Evolutionary conservation across 2,329 filamentous ascomycete genomes (phyloP).

Genomic region (Colletotrichum acutatum): DNA sequence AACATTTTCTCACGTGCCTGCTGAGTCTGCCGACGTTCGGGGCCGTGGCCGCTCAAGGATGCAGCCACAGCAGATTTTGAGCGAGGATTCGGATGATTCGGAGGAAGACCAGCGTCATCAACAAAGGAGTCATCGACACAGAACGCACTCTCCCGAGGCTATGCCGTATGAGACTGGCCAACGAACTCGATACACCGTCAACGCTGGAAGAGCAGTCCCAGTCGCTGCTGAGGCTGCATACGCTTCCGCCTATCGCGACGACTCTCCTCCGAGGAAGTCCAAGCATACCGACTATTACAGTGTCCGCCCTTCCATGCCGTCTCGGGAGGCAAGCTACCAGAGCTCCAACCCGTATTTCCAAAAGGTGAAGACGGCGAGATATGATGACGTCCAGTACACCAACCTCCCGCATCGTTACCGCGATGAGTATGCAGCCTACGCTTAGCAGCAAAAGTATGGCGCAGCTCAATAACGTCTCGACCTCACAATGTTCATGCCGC

Average conservation of each 20-base stretch:
- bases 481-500: neutral
- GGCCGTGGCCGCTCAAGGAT: constrained; percentile 51
- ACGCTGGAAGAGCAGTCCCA: constrained; percentile 42
- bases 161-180: constrained; percentile 27
- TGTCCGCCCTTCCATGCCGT: constrained; percentile 43
- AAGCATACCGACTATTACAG: constrained; percentile 27
- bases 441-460: neutral
- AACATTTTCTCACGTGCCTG: constrained; percentile 44
- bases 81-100: constrained; percentile 48
- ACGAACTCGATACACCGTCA: constrained; percentile 27
- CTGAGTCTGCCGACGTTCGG: constrained; percentile 40
- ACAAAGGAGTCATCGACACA: constrained; percentile 48
- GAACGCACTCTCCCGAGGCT: constrained; percentile 47
- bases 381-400: constrained; percentile 47
- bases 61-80: constrained; percentile 45
- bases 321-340: constrained; percentile 45
- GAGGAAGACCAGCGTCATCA: constrained; percentile 44
- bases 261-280: constrained; percentile 21
- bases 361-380: constrained; percentile 49
- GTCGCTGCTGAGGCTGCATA: constrained; percentile 31
- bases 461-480: neutral
- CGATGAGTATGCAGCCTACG: constrained; percentile 34
- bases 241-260: constrained; percentile 39
- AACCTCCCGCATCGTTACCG: constrained; percentile 40
- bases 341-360: constrained; percentile 37